These are phyloP conservation scores for Podospora appendiculata DNA, from an alignment of 495 filamentous ascomycete species.

Conservation along the genomic window DNA sequence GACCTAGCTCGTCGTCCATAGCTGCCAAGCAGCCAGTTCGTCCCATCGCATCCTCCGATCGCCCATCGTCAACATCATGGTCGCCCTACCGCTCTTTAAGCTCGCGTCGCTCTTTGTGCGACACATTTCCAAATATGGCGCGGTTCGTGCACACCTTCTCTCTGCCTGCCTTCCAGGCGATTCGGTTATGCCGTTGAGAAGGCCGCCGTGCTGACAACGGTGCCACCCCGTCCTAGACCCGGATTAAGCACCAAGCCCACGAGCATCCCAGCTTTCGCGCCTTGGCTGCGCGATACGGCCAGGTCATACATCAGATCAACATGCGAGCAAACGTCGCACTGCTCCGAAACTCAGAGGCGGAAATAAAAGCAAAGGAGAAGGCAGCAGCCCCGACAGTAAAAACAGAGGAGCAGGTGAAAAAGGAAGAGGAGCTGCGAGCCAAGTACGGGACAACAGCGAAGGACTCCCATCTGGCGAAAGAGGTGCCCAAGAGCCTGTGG, in stretches of 20 bases:
- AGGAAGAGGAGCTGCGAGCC: constrained; percentile 47
- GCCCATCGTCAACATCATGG: constrained; percentile 30
- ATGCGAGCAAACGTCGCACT: constrained; percentile 85
- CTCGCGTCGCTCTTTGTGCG: constrained; percentile 41
- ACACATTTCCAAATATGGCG: constrained; percentile 54
- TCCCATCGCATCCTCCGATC: no score
- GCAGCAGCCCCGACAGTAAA: constrained; percentile 71
- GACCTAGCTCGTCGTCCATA: no score
- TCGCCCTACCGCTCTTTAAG: constrained; percentile 41
- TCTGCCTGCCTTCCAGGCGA: background rate
- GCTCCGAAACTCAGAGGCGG: constrained; percentile 67
- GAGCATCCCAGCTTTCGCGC: constrained; percentile 86
- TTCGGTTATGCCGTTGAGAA: constrained; percentile 1
- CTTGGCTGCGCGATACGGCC: constrained; percentile 61
- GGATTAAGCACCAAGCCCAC: constrained; percentile 87
- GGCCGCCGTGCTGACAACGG: background rate
- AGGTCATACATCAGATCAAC: constrained; percentile 82
- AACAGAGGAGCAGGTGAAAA: constrained; percentile 62
- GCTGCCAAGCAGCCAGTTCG: no score
- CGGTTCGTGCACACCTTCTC: constrained; percentile 24
- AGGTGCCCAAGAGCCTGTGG: constrained; percentile 35
- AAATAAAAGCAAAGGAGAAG: constrained; percentile 51
- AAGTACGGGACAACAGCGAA: constrained; percentile 32
- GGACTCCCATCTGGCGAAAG: constrained; percentile 25
- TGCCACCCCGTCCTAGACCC: constrained; percentile 51